These are phyloP conservation scores for carrot (Daucus carota) DNA, from an alignment of 129 eudicot genomes.

Conservation along the genomic window DH1_v3.0 NC_030383.2:4247501-4248000, in stretches of 20 bases:
- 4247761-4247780: neutral
- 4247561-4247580: too few species aligned
- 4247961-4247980: too few species aligned
- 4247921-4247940: constrained; percentile 91
- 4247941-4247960: constrained; percentile 47
- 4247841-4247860: neutral
- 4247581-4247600: too few species aligned
- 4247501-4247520: too few species aligned
- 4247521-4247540: too few species aligned
- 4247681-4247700: neutral
- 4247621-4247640: neutral
- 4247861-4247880: neutral
- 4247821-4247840: neutral
- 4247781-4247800: neutral
- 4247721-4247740: neutral
- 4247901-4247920: constrained; percentile 29
- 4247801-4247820: neutral
- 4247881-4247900: constrained; percentile 17
- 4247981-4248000: too few species aligned
- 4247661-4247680: neutral
- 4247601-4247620: too few species aligned
- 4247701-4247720: neutral
- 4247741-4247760: neutral
- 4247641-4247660: neutral
- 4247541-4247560: too few species aligned